phyloP scores from a whole-genome alignment of 164 flowering plant species.

The Berberis thunbergii region DNA sequence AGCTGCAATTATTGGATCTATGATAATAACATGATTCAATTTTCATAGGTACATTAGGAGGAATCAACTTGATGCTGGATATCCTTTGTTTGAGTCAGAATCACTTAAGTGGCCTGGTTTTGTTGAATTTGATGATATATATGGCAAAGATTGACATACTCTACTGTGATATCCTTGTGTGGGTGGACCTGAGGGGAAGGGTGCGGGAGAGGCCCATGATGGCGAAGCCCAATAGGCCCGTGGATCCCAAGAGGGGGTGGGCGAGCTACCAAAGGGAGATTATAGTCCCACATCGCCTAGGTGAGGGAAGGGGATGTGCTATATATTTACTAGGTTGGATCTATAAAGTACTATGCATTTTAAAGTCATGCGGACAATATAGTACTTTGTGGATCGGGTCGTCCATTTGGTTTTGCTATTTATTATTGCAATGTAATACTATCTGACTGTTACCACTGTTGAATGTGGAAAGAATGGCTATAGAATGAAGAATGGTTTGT shows the following conservation, averaged over 20 bases:
- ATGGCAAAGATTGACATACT: conserved; percentile 3
- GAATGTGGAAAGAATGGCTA: too few species aligned
- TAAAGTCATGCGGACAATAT: too few species aligned
- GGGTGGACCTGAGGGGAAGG: too few species aligned
- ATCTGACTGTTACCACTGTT: too few species aligned
- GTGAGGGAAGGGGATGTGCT: too few species aligned
- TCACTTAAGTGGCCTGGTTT: conserved; percentile 4
- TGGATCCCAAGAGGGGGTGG: too few species aligned
- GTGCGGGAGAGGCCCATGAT: background rate
- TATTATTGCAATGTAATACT: background rate
- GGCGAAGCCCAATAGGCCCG: background rate
- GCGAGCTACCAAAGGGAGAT: too few species aligned
- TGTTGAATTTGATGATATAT: conserved; percentile 1
- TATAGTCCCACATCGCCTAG: too few species aligned
- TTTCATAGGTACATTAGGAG: conserved; percentile 1
- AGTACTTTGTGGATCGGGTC: too few species aligned
- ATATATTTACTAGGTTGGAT: too few species aligned
- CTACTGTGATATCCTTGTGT: background rate
- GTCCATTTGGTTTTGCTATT: background rate
- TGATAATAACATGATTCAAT: background rate
- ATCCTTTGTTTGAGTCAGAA: background rate
- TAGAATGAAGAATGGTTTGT: too few species aligned
- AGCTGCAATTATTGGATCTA: background rate
- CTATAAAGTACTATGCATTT: too few species aligned
- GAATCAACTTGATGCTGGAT: conserved; percentile 1